A percentile compares a stretch with the other conserved stretches of the same genome.
phyloP scores from a whole-genome alignment of 2,329 filamentous ascomycete genomes.

The Exserohilum rostratum region DNA sequence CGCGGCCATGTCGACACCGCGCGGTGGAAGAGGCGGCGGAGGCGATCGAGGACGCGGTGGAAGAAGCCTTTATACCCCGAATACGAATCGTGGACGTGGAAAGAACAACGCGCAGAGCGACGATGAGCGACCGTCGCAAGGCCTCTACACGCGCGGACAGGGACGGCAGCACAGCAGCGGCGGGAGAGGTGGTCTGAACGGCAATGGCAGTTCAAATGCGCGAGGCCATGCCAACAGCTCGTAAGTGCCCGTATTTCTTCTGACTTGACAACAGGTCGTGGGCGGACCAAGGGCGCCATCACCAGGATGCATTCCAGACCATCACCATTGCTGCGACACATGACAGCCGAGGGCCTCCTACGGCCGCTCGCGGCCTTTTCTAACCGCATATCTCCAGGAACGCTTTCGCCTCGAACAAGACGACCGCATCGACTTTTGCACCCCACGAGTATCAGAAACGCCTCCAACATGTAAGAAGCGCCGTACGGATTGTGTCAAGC shows the following conservation, averaged over 20 bases:
- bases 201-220: slow-evolving; percentile 1
- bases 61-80: slow-evolving; percentile 13
- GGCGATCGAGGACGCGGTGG: slow-evolving; percentile 23
- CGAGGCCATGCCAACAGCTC: slow-evolving; percentile 11
- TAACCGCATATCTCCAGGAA: slow-evolving; percentile 22
- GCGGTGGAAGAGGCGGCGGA: slow-evolving; percentile 29
- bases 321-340: slow-evolving; percentile 1
- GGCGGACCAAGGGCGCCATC: slow-evolving; percentile 14
- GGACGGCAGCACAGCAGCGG: slow-evolving; percentile 5
- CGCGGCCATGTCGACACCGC: slow-evolving; percentile 40
- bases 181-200: slow-evolving; percentile 2
- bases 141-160: slow-evolving; percentile 13
- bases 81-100: slow-evolving; percentile 20
- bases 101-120: slow-evolving; percentile 20
- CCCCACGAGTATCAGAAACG: slow-evolving; percentile 32
- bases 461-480: slow-evolving; percentile 31
- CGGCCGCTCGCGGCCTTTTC: slow-evolving; percentile 31
- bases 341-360: slow-evolving; percentile 11
- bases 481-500: neutral
- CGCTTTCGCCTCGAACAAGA: slow-evolving; percentile 4
- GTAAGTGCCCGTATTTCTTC: slow-evolving; percentile 17
- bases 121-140: slow-evolving; percentile 18
- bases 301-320: slow-evolving; percentile 10
- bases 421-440: slow-evolving; percentile 32
- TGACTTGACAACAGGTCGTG: slow-evolving; percentile 17